phyloP scores from a whole-genome alignment of 192 early-diverging fungal species.

The Spizellomyces punctatus region DNA sequence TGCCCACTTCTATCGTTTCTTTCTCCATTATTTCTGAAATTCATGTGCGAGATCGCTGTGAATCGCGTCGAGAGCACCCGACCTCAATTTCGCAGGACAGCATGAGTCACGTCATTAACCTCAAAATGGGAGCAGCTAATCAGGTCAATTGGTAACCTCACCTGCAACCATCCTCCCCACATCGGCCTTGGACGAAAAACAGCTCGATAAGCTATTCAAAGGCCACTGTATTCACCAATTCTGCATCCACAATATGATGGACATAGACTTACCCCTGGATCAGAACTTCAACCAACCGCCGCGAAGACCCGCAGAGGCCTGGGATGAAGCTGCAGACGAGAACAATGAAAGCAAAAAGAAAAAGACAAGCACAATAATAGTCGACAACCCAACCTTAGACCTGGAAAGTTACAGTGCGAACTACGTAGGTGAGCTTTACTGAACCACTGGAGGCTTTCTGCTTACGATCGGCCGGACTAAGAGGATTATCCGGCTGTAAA shows the following conservation, averaged over 20 bases:
- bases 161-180: no score
- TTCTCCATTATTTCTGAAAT: conserved; percentile 40
- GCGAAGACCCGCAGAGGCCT: background rate
- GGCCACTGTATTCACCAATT: background rate
- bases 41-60: no score
- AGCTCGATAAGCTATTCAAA: no score
- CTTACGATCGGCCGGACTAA: background rate
- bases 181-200: no score
- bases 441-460: background rate
- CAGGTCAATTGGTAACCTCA: background rate
- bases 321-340: background rate
- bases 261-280: background rate
- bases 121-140: background rate
- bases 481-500: conserved; percentile 20
- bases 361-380: conserved; percentile 36
- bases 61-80: no score
- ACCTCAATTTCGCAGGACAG: no score
- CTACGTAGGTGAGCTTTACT: conserved; percentile 58
- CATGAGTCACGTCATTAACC: no score
- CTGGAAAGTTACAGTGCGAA: conserved; percentile 65
- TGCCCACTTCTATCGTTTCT: conserved; percentile 73
- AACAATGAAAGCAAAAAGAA: conserved; percentile 34
- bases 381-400: conserved; percentile 46
- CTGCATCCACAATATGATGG: background rate
- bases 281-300: background rate